Evolutionary conservation across 495 filamentous ascomycete species (phyloP), one percentile per base, ranked within the genome.

Genomic region (Glonium stellatum): DNA sequence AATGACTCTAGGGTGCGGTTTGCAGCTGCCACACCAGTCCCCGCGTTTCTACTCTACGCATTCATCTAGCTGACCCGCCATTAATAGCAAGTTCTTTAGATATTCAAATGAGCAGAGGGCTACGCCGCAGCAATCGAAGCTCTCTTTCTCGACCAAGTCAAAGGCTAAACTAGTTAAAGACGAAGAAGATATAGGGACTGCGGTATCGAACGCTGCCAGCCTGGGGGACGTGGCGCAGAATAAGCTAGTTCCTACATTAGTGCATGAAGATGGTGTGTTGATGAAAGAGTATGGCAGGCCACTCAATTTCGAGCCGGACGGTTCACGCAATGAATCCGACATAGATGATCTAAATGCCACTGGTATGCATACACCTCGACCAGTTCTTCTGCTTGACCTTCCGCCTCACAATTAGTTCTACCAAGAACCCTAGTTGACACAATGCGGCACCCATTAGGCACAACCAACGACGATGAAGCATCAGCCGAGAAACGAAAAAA

Each of bases 1-100:
- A 76, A 80, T 82, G 66, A 95, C 87, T 57, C 76, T 96, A 70
- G 84, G 88, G 92, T 95, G 82, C 78, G 89, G 85, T 54, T 34
- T 12, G 39, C 39, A 54, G 34, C 50, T 27, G 25, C 9, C 49
- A 62, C 56, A 56, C 42, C 48, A 25, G 47, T 64, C 8, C 19
- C 18, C 44, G 59, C 52, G 52, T 36, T 59, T 64, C 37, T 25
- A 23, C 58, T 35, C 39, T 44, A 44, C 39, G 3, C 27, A 31
- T 31, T 51, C 48, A n/a, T 12, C 66, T 60, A 21, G 59, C 54
- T 58, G 19, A 59, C 56, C 10, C 5, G 11, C 36, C 9, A 6
- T 25, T 12, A n/a, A 52, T 48, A 90, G 87, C 42, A 87, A 86
- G 67, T 90, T 89, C 77, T 89, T 90, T 68, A 78, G 77, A 27